A percentile compares a stretch with the other conserved stretches of the same genome.
phyloP scores from a whole-genome alignment of 805 yeast genomes.

The Candida odintsovae region DNA sequence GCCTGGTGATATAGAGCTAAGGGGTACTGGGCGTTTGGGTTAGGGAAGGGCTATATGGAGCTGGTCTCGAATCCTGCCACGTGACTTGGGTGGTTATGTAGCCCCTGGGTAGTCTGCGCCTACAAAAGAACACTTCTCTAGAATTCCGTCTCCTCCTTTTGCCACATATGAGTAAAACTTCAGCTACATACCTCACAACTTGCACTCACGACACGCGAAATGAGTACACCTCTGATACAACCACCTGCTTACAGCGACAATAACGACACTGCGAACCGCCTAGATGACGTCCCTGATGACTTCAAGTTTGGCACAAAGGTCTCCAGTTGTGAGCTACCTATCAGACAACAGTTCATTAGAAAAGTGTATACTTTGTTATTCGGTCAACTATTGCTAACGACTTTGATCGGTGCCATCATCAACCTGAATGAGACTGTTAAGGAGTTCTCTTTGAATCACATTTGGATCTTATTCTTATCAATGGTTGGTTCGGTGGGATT shows the following conservation, averaged over 20 bases:
- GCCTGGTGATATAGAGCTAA: no score
- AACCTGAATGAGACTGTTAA: slow-evolving; percentile 38
- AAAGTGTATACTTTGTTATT: slow-evolving; percentile 73
- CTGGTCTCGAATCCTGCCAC: no score
- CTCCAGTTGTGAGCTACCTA: slow-evolving; percentile 67
- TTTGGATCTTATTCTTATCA: slow-evolving; percentile 54
- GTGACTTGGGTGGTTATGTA: no score
- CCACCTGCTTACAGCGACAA: slow-evolving; percentile 24
- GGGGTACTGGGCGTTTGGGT: no score
- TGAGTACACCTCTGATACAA: slow-evolving; percentile 21
- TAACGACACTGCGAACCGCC: slow-evolving; percentile 1
- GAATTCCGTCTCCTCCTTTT: no score
- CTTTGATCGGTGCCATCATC: slow-evolving; percentile 49
- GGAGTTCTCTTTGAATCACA: slow-evolving; percentile 50
- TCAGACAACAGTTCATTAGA: slow-evolving; percentile 70
- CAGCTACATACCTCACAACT: no score
- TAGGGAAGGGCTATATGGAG: no score
- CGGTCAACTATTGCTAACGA: slow-evolving; percentile 58
- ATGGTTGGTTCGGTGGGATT: slow-evolving; percentile 56
- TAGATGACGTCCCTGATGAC: slow-evolving; percentile 51
- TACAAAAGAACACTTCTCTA: no score
- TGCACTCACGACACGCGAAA: background rate
- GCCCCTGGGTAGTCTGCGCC: background rate
- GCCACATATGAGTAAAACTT: no score
- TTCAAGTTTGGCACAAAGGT: slow-evolving; percentile 79